phyloP scores from a whole-genome alignment of 1,284 basidiomycete species.

The Omphalotus olearius region DNA sequence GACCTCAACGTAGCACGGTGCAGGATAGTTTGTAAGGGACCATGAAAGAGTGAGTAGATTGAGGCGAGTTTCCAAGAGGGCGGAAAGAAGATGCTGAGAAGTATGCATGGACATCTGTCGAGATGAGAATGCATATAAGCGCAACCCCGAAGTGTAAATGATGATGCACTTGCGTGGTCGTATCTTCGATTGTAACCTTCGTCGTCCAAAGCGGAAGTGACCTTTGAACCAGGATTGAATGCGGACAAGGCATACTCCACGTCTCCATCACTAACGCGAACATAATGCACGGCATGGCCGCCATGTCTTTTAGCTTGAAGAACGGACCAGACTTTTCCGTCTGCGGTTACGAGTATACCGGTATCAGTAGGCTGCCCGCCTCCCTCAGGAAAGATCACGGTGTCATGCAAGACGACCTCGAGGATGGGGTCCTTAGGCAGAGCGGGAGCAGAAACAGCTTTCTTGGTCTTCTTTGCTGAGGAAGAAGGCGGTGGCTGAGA shows the following conservation, averaged over 20 bases:
- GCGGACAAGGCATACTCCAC: conserved; percentile 38
- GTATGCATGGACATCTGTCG: conserved; percentile 79
- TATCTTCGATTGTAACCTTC: conserved; percentile 67
- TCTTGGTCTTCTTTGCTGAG: conserved; percentile 47
- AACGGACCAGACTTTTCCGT: conserved; percentile 55
- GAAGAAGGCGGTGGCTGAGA: conserved; percentile 37
- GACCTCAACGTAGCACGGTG: conserved; percentile 76
- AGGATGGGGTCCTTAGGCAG: conserved; percentile 45
- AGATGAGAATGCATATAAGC: conserved; percentile 4
- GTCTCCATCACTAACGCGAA: conserved; percentile 42
- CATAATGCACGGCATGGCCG: conserved; percentile 76
- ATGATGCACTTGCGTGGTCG: conserved; percentile 62
- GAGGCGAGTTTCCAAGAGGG: conserved; percentile 66
- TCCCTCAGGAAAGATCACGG: conserved; percentile 86
- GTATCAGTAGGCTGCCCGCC: conserved; percentile 85
- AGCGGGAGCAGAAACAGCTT: conserved; percentile 43
- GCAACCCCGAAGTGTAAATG: background rate
- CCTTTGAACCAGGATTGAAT: conserved; percentile 48
- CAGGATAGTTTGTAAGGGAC: conserved; percentile 68
- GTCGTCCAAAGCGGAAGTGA: conserved; percentile 54
- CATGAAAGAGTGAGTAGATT: conserved; percentile 80
- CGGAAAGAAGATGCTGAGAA: conserved; percentile 80
- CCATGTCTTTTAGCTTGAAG: conserved; percentile 68
- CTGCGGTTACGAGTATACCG: conserved; percentile 48
- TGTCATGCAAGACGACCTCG: conserved; percentile 74